A percentile compares a stretch with the other conserved stretches of the same genome.
Conservation (phyloP, 768 basidiomycete species). For the Erythrobasidium yunnanense region DNA sequence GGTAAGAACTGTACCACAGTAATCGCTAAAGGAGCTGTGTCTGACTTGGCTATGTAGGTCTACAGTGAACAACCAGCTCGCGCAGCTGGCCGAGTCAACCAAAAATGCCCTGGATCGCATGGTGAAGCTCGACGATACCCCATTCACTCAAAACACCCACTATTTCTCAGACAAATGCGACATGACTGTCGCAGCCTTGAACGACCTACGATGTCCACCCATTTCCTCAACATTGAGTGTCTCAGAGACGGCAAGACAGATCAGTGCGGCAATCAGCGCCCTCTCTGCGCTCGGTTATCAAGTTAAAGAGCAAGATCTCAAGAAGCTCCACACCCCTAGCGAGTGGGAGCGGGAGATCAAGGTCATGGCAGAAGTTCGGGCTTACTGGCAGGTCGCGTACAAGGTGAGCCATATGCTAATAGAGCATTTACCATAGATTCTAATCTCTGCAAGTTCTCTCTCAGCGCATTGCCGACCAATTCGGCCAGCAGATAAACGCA, state of each 20-base stretch:
- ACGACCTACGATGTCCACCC: neutral
- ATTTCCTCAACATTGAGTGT: neutral
- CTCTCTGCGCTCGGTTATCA: neutral
- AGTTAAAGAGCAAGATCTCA: conserved; percentile 37
- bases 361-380: conserved; percentile 52
- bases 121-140: conserved; percentile 43
- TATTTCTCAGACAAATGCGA: neutral
- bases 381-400: conserved; percentile 49
- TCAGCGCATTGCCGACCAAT: conserved; percentile 51
- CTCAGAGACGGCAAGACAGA: neutral
- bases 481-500: conserved; percentile 49
- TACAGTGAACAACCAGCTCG: neutral
- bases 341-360: conserved; percentile 47
- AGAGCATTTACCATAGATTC: neutral
- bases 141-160: conserved; percentile 46
- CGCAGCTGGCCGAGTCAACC: conserved; percentile 37
- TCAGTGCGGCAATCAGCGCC: neutral
- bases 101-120: conserved; percentile 40
- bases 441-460: neutral
- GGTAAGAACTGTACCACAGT: no score
- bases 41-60: neutral
- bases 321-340: conserved; percentile 41
- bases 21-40: neutral
- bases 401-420: conserved; percentile 43
- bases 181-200: neutral